These are phyloP conservation scores for Thyridium curvatum DNA, from an alignment of 2,329 filamentous ascomycete species.

Conservation along the genomic window DNA sequence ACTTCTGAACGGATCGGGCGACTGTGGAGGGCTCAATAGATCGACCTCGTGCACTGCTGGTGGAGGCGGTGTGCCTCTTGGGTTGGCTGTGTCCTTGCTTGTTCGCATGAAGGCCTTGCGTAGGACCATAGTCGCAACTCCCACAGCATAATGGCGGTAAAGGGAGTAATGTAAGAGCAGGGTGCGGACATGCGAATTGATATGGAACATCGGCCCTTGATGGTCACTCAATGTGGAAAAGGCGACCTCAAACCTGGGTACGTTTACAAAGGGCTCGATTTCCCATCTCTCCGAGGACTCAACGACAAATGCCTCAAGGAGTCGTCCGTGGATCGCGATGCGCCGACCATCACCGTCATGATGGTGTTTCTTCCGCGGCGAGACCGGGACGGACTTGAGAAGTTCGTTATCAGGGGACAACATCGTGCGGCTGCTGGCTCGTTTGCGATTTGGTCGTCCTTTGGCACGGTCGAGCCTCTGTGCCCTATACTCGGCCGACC, in stretches of 20 bases:
- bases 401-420: slow-evolving; percentile 64
- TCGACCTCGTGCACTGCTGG: slow-evolving; percentile 13
- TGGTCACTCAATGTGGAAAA: slow-evolving; percentile 80
- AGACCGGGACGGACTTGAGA: slow-evolving; percentile 40
- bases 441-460: slow-evolving; percentile 55
- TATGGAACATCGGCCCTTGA: slow-evolving; percentile 80
- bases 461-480: slow-evolving; percentile 64
- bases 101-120: slow-evolving; percentile 60
- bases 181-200: slow-evolving; percentile 75
- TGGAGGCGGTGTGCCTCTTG: slow-evolving; percentile 16
- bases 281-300: slow-evolving; percentile 83
- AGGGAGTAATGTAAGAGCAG: slow-evolving; percentile 85
- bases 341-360: slow-evolving; percentile 70
- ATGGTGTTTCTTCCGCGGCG: slow-evolving; percentile 50
- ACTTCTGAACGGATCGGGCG: slow-evolving; percentile 2
- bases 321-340: slow-evolving; percentile 72
- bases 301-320: slow-evolving; percentile 84
- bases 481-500: slow-evolving; percentile 83
- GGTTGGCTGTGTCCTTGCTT: slow-evolving; percentile 30
- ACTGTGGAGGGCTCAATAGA: slow-evolving; percentile 16
- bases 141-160: slow-evolving; percentile 85
- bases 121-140: slow-evolving; percentile 73
- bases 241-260: slow-evolving; percentile 83
- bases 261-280: slow-evolving; percentile 73
- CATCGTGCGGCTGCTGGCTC: slow-evolving; percentile 65